Evolutionary conservation across 352 stramenopile species (phyloP).

Genomic region (Phytophthora meadii): DNA sequence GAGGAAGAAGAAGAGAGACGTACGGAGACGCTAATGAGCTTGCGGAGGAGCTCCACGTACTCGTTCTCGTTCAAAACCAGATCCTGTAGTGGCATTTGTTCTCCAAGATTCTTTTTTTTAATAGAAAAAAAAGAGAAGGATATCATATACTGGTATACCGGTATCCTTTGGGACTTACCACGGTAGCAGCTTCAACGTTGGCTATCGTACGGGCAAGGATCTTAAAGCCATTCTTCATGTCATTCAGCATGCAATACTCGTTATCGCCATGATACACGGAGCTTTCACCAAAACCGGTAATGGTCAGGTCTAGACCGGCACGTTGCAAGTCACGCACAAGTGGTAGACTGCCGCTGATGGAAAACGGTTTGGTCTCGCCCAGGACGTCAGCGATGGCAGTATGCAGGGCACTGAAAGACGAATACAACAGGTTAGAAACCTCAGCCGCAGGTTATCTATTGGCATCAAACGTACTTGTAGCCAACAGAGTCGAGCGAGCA

Average conservation of each 20-base stretch:
- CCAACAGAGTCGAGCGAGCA: background rate
- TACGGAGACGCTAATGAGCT: constrained; percentile 78
- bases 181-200: constrained; percentile 82
- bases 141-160: too few relatives aligned
- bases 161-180: too few relatives aligned
- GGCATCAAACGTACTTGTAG: background rate
- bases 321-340: constrained; percentile 80
- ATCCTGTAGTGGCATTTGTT: constrained; percentile 44
- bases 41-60: constrained; percentile 83
- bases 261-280: constrained; percentile 92
- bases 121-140: too few relatives aligned
- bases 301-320: constrained; percentile 68
- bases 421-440: too few relatives aligned
- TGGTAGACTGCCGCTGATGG: constrained; percentile 64
- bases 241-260: constrained; percentile 86
- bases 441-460: too few relatives aligned
- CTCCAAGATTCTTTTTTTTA: too few relatives aligned
- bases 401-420: background rate
- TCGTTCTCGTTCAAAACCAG: constrained; percentile 71
- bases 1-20: background rate
- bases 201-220: constrained; percentile 85
- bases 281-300: constrained; percentile 78
- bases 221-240: constrained; percentile 88
- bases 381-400: background rate
- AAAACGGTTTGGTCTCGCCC: background rate